A percentile compares a stretch with the other conserved stretches of the same genome.
phyloP scores from a whole-genome alignment of 2,329 filamentous ascomycete species.

The Calonectria montana region DNA sequence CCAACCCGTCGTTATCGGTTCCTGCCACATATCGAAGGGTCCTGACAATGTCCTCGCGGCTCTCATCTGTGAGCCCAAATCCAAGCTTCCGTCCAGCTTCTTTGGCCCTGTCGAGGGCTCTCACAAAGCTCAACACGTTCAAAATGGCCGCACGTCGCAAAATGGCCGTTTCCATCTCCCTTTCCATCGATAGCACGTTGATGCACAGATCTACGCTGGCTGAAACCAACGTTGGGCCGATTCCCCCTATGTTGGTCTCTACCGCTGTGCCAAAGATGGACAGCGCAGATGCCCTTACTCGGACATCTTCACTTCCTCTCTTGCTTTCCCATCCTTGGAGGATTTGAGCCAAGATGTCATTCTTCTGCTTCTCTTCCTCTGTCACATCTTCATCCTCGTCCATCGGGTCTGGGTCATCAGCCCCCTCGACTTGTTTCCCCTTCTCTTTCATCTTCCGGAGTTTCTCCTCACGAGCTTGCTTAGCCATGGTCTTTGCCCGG shows the following conservation, averaged over 20 bases:
- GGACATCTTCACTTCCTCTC: constrained; percentile 74
- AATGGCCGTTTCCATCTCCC: constrained; percentile 69
- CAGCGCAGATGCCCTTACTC: constrained; percentile 76
- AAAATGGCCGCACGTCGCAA: constrained; percentile 75
- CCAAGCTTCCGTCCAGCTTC: constrained; percentile 58
- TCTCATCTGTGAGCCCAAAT: constrained; percentile 66
- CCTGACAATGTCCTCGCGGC: constrained; percentile 70
- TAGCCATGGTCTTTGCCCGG: constrained; percentile 68
- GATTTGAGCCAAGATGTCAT: constrained; percentile 67
- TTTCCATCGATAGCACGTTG: constrained; percentile 72
- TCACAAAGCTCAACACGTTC: constrained; percentile 70
- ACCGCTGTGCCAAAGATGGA: constrained; percentile 71
- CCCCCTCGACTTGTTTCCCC: constrained; percentile 57
- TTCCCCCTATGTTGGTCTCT: constrained; percentile 69
- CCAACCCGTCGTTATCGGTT: constrained; percentile 76
- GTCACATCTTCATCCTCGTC: constrained; percentile 60
- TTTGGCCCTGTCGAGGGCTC: constrained; percentile 66
- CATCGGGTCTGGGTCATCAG: constrained; percentile 55
- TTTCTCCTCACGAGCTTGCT: constrained; percentile 64
- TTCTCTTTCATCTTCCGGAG: constrained; percentile 59
- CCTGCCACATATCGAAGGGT: constrained; percentile 72
- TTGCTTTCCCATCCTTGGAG: constrained; percentile 76
- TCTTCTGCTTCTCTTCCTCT: constrained; percentile 56
- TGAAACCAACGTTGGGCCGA: constrained; percentile 64
- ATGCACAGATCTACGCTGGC: constrained; percentile 72